phyloP scores from a whole-genome alignment of 2,329 filamentous ascomycete species.

The Cladophialophora carrionii region DNA sequence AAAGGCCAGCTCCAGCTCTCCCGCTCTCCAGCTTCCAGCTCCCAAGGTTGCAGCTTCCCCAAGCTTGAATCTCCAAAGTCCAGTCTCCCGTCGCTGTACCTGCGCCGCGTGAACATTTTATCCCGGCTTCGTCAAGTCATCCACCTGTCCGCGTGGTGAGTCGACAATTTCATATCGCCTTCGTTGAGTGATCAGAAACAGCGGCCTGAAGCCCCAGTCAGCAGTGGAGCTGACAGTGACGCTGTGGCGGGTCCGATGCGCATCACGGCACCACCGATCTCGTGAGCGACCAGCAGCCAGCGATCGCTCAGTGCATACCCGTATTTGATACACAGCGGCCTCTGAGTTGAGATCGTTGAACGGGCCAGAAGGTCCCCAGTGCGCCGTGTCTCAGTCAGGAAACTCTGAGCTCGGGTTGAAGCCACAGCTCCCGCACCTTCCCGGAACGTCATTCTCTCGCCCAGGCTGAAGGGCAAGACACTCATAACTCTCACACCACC shows the following conservation, averaged over 20 bases:
- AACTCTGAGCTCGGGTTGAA: constrained; percentile 11
- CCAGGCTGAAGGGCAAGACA: not conserved
- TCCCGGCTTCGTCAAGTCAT: not conserved
- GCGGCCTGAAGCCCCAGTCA: not conserved
- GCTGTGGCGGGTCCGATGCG: constrained; percentile 16
- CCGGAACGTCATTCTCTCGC: constrained; percentile 14
- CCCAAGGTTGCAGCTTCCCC: constrained; percentile 20
- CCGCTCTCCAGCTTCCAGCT: constrained; percentile 10
- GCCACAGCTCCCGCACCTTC: constrained; percentile 12
- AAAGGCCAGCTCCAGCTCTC: constrained; percentile 20
- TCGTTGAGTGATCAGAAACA: not conserved
- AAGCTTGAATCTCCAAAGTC: constrained; percentile 16
- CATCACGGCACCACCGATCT: constrained; percentile 6
- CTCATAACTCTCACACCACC: not conserved
- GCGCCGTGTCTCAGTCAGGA: constrained; percentile 5
- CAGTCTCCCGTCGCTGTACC: constrained; percentile 13
- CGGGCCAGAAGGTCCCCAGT: not conserved
- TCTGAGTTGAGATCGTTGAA: not conserved
- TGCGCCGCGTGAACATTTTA: constrained; percentile 18
- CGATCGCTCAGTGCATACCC: not conserved
- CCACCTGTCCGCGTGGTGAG: constrained; percentile 8
- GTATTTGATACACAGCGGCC: not conserved
- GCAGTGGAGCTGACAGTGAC: constrained; percentile 23
- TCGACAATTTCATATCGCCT: constrained; percentile 4
- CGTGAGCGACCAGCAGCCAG: not conserved